Evolutionary conservation across 1,139 yeast genomes (phyloP).

Genomic region (Lodderomyces parapsilosis): DNA sequence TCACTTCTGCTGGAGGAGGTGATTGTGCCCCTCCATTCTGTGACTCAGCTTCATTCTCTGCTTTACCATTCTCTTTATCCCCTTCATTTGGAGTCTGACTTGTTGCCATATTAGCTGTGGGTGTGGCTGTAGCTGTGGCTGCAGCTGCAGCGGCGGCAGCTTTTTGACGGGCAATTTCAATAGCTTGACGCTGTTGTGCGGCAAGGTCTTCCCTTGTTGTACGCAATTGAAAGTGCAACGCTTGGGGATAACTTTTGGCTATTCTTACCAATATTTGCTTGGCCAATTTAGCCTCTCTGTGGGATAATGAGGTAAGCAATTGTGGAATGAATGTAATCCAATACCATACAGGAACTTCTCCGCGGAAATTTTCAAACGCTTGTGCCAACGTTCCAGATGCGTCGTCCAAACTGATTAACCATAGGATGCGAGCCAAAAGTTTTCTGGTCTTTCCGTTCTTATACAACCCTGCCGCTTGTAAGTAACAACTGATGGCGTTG

Average conservation of each 20-base stretch:
- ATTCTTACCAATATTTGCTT: slow-evolving; percentile 85
- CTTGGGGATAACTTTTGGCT: slow-evolving; percentile 97
- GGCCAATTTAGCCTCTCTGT: slow-evolving; percentile 85
- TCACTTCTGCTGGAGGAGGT: slow-evolving; percentile 12
- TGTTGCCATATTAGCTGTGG: slow-evolving; percentile 14
- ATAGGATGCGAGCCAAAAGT: slow-evolving; percentile 81
- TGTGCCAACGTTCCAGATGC: slow-evolving; percentile 74
- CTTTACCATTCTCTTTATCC: slow-evolving; percentile 3
- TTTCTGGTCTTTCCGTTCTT: slow-evolving; percentile 91
- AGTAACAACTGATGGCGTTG: slow-evolving; percentile 91
- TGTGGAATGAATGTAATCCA: slow-evolving; percentile 98
- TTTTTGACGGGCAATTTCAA: slow-evolving; percentile 41
- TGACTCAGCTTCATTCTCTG: slow-evolving; percentile 12
- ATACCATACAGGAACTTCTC: slow-evolving; percentile 98
- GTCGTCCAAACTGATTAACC: slow-evolving; percentile 94
- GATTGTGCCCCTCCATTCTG: slow-evolving; percentile 3
- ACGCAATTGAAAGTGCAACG: slow-evolving; percentile 90
- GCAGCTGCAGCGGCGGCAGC: slow-evolving; percentile 27
- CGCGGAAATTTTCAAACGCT: slow-evolving; percentile 89
- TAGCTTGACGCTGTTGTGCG: slow-evolving; percentile 77
- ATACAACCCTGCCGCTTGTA: slow-evolving; percentile 96
- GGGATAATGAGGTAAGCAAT: slow-evolving; percentile 82
- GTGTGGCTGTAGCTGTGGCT: slow-evolving; percentile 20
- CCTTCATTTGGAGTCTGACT: slow-evolving; percentile 5
- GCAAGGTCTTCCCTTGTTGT: slow-evolving; percentile 94